A percentile compares a stretch with the other conserved stretches of the same genome.
Conservation (phyloP, 2,329 filamentous ascomycete genomes). For the Beauveria bassiana region DNA sequence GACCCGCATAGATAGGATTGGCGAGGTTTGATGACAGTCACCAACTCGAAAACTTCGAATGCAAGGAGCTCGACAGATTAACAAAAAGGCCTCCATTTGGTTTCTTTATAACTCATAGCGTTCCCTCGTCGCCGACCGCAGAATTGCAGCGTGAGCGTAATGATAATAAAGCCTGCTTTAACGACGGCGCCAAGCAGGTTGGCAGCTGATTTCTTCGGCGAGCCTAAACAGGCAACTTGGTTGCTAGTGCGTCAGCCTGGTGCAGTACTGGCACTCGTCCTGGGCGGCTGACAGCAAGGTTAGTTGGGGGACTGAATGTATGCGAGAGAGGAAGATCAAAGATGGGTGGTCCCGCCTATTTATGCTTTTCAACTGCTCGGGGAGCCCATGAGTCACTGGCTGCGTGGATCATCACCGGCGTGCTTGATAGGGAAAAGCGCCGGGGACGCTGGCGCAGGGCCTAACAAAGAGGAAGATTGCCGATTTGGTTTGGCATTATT, state of each 20-base stretch:
- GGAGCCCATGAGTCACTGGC: constrained; percentile 5
- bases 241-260: not conserved
- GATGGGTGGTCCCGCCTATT: constrained; percentile 10
- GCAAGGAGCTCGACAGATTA: not conserved
- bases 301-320: not conserved
- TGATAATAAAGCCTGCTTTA: not conserved
- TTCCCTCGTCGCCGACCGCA: not conserved
- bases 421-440: constrained; percentile 5
- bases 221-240: constrained; percentile 1
- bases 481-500: not conserved
- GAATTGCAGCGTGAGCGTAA: not conserved
- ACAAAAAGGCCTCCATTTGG: too few relatives aligned
- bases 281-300: not conserved
- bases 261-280: not conserved
- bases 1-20: too few relatives aligned
- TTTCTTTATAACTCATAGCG: not conserved
- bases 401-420: constrained; percentile 2
- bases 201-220: not conserved
- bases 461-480: not conserved
- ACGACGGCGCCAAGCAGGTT: not conserved
- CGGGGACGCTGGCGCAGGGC: not conserved
- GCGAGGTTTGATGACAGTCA: too few relatives aligned
- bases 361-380: constrained; percentile 7
- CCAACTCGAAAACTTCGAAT: not conserved
- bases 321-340: not conserved